phyloP scores from a whole-genome alignment of 108 stramenopile genomes.

The Cyclotella atomus region DNA sequence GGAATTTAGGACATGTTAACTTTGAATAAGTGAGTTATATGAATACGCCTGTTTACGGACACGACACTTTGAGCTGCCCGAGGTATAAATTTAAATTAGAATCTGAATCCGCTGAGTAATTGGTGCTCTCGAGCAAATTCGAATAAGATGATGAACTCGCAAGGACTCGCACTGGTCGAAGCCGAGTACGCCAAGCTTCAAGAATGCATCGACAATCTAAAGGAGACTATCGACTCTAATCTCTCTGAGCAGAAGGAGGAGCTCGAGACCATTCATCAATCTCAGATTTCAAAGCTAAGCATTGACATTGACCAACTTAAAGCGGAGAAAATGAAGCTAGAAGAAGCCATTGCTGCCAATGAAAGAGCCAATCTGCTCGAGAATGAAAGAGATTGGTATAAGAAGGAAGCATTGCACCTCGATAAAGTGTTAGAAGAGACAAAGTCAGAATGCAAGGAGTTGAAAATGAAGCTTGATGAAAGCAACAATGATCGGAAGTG shows the following conservation, averaged over 20 bases:
- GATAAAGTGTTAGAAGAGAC: conserved; percentile 36
- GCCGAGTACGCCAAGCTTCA: conserved; percentile 28
- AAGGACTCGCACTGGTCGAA: conserved; percentile 19
- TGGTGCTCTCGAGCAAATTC: background rate
- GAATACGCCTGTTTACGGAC: too few species aligned
- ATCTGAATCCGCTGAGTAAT: too few species aligned
- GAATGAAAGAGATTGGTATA: conserved; percentile 56
- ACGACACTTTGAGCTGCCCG: too few species aligned
- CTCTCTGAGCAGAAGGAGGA: conserved; percentile 38
- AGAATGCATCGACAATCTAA: conserved; percentile 33
- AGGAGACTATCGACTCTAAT: background rate
- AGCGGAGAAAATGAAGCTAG: conserved; percentile 26
- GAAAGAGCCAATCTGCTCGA: conserved; percentile 38
- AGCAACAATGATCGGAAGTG: conserved; percentile 31
- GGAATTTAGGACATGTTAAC: too few species aligned
- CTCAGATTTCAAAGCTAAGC: conserved; percentile 17
- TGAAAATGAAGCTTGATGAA: conserved; percentile 17
- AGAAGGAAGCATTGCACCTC: conserved; percentile 48
- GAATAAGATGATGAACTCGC: background rate
- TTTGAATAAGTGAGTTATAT: too few species aligned
- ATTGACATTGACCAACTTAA: conserved; percentile 24
- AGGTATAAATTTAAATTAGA: too few species aligned
- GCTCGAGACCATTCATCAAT: conserved; percentile 17
- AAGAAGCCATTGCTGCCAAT: conserved; percentile 42
- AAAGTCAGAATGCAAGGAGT: conserved; percentile 22